Base-by-base conservation (phyloP, 108 stramenopile genomes). In the Cyclostephanos tholiformis region DNA sequence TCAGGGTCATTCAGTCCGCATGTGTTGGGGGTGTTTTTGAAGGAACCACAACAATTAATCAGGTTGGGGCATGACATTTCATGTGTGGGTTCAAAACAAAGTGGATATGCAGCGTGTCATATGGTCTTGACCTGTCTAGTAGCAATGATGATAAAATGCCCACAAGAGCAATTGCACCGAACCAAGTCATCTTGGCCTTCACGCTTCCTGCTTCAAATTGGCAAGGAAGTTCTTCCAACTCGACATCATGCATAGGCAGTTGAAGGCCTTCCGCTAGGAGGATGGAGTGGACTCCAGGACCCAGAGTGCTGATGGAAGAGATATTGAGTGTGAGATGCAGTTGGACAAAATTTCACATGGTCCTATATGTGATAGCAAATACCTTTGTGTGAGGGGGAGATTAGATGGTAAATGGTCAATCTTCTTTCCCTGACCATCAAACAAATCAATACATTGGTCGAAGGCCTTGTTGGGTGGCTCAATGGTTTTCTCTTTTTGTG, bases 131-230 rank as follows among this genome's bases (percentile, higher is more conserved):
- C 19, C 69, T 70, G 69, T 2, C 69, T 58, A 5, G 69, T 70
- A 3, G 69, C 60, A 38, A 70, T 70, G 69, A 70, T 70, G 20
- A 70, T 43, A 29, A 20, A 70, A 70, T 70, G 23, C 69, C 69
- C 5, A 58, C 57, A 50, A 70, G 38, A 0, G 12, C 16, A 14
- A 70, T 22, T 35, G 69, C 56, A 35, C 69, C 69, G 53, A 70
- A 70, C 69, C 69, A 70, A 7, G 55, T 70, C 35, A 60, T 10
- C 19, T 25, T 59, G 35, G 69, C 55, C 69, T 70, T 70, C 19
- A 23, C 13, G 32, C 38, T 60, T 22, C 41, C 62, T 6, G 41
- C 13, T 20, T 38, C 41, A 16, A 63, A 39, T 11, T 38, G 38
- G 22, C 22, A 4, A 22, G 62, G 62, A 38, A 63, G 62, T 10